These are phyloP conservation scores for Sapria himalayana DNA, from an alignment of 345 rosid species.

Conservation along the genomic window DNA sequence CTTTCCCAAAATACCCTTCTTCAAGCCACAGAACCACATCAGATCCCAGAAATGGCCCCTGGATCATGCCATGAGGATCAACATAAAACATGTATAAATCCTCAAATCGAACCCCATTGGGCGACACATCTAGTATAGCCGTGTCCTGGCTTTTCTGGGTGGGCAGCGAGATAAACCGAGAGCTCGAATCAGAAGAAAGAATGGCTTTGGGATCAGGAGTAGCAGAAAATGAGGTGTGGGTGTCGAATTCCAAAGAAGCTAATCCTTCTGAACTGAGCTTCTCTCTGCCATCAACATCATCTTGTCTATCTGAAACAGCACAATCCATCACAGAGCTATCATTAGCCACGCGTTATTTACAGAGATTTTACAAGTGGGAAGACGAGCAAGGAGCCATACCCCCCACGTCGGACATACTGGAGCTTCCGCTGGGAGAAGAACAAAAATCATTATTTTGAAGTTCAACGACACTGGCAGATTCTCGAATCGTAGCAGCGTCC, in stretches of 20 bases:
- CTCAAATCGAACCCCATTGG: conserved; percentile 18
- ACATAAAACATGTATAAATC: conserved; percentile 51
- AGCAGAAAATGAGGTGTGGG: conserved; percentile 8
- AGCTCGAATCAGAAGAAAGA: conserved; percentile 30
- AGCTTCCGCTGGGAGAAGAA: no score
- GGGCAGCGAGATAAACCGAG: conserved; percentile 17
- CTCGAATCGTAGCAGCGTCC: conserved; percentile 12
- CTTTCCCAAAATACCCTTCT: conserved; percentile 79
- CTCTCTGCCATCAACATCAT: no score
- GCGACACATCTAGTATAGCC: conserved; percentile 6
- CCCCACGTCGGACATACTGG: no score
- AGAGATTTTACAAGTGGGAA: no score
- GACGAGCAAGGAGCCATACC: no score
- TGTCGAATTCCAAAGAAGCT: no score
- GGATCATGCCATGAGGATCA: conserved; percentile 72
- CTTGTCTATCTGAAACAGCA: no score
- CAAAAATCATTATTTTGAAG: conserved; percentile 7
- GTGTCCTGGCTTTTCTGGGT: conserved; percentile 13
- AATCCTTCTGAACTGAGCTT: no score
- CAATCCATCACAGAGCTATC: no score
- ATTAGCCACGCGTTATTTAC: no score
- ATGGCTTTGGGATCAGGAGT: conserved; percentile 13
- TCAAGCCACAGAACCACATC: conserved; percentile 77
- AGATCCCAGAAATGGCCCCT: conserved; percentile 68
- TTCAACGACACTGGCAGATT: conserved; percentile 9